Percentiles rank a stretch among this genome's conserved stretches.
phyloP scores from a whole-genome alignment of 2,329 filamentous ascomycete species.

The Rutstroemia sp. region DNA sequence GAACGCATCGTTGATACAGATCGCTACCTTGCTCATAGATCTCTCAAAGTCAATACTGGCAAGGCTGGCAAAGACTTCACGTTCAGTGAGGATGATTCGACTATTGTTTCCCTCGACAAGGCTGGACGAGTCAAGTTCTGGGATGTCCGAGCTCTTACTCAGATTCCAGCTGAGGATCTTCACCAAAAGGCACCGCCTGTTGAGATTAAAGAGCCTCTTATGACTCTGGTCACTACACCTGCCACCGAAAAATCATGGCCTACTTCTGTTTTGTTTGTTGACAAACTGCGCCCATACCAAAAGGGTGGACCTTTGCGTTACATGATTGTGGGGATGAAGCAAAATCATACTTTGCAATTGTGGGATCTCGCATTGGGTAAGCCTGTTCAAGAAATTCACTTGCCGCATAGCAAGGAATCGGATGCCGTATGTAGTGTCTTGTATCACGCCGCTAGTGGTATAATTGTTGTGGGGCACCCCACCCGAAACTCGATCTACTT shows the following conservation, averaged over 20 bases:
- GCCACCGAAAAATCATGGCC: constrained; percentile 93
- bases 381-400: constrained; percentile 92
- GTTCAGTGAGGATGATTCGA: constrained; percentile 93
- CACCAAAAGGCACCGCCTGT: constrained; percentile 35
- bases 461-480: constrained; percentile 91
- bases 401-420: constrained; percentile 91
- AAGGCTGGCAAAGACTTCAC: constrained; percentile 98
- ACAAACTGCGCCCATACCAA: constrained; percentile 89
- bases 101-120: constrained; percentile 94
- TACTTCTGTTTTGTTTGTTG: constrained; percentile 89
- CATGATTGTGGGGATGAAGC: constrained; percentile 96
- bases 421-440: constrained; percentile 97
- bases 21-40: constrained; percentile 77
- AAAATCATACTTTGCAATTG: constrained; percentile 96
- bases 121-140: constrained; percentile 95
- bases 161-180: constrained; percentile 27
- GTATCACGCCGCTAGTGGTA: constrained; percentile 86
- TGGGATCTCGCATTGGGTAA: constrained; percentile 96
- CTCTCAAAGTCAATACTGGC: constrained; percentile 88
- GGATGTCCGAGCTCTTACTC: constrained; percentile 79
- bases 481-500: constrained; percentile 98
- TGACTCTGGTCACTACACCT: constrained; percentile 79
- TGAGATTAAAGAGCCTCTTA: constrained; percentile 78
- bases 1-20: constrained; percentile 76
- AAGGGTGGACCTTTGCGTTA: constrained; percentile 88